Evolutionary conservation across 2,329 filamentous ascomycete genomes (phyloP).

Genomic region (Aspergillus pseudoviridinutans): DNA sequence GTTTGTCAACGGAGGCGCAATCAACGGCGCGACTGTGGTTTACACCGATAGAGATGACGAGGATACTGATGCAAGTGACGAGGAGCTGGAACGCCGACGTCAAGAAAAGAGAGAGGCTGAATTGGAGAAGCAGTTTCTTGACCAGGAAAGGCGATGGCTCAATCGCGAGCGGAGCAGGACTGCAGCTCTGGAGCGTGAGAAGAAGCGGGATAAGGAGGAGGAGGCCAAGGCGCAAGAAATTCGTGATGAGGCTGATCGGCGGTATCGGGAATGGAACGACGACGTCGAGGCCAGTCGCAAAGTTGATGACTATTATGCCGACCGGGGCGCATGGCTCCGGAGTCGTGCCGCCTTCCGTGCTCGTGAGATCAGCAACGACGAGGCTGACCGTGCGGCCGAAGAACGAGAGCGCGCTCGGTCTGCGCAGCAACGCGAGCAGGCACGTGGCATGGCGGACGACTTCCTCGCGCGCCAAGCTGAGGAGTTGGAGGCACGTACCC

Average conservation of each 20-base stretch:
- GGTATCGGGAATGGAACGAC: constrained; percentile 81
- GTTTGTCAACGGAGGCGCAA: constrained; percentile 75
- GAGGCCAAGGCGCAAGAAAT: constrained; percentile 60
- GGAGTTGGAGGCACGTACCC: constrained; percentile 58
- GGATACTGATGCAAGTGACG: constrained; percentile 81
- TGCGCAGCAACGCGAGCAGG: constrained; percentile 69
- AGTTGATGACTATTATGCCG: constrained; percentile 77
- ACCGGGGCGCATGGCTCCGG: constrained; percentile 78
- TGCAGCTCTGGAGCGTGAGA: constrained; percentile 80
- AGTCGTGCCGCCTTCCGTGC: constrained; percentile 71
- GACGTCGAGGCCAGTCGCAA: constrained; percentile 73
- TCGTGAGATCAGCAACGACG: constrained; percentile 72
- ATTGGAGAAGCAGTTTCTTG: constrained; percentile 73
- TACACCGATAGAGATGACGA: constrained; percentile 70
- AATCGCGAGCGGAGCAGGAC: constrained; percentile 82
- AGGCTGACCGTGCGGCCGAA: constrained; percentile 76
- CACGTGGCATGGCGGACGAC: constrained; percentile 79
- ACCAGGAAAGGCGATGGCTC: constrained; percentile 85
- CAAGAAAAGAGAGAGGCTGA: constrained; percentile 69
- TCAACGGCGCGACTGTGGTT: constrained; percentile 52
- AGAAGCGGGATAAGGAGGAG: constrained; percentile 73
- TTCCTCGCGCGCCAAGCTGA: constrained; percentile 83
- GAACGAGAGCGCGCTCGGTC: constrained; percentile 68
- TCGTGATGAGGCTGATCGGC: constrained; percentile 64
- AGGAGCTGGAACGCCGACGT: constrained; percentile 73